Percentiles rank a stretch among this genome's conserved stretches.
Evolutionary conservation across 164 flowering plant species (phyloP).

Genomic region (Liquidambar formosana): DNA sequence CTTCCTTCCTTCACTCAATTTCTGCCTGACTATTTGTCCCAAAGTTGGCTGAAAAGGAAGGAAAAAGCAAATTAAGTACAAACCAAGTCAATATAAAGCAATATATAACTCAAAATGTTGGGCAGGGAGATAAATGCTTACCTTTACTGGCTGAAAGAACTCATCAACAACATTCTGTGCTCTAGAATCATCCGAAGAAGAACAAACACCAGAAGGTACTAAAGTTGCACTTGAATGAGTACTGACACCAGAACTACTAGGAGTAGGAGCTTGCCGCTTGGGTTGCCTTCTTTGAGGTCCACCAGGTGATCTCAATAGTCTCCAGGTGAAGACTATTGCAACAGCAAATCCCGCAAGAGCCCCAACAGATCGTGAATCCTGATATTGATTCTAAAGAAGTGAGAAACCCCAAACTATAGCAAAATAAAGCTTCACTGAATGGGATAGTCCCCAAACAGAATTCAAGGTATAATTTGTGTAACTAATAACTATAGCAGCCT

Average conservation of each 20-base stretch:
- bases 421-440: neutral
- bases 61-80: conserved; percentile 10
- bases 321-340: conserved; percentile 79
- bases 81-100: conserved; percentile 7
- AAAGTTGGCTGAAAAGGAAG: conserved; percentile 70
- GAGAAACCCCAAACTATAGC: conserved; percentile 4
- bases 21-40: conserved; percentile 80
- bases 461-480: neutral
- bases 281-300: conserved; percentile 63
- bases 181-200: conserved; percentile 53
- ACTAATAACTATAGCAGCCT: neutral
- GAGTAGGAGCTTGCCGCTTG: conserved; percentile 46
- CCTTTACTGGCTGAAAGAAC: conserved; percentile 81
- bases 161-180: conserved; percentile 76
- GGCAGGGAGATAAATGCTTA: conserved; percentile 12
- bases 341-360: conserved; percentile 78
- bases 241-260: conserved; percentile 46
- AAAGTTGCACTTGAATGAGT: conserved; percentile 33
- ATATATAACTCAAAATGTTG: neutral
- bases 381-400: conserved; percentile 8
- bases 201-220: conserved; percentile 32
- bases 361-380: conserved; percentile 75
- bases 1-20: conserved; percentile 90
- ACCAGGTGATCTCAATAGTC: conserved; percentile 63
- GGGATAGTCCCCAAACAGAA: neutral